Evolutionary conservation across 1,284 basidiomycete species (phyloP).

Genomic region (Leccinum subfulvum): DNA sequence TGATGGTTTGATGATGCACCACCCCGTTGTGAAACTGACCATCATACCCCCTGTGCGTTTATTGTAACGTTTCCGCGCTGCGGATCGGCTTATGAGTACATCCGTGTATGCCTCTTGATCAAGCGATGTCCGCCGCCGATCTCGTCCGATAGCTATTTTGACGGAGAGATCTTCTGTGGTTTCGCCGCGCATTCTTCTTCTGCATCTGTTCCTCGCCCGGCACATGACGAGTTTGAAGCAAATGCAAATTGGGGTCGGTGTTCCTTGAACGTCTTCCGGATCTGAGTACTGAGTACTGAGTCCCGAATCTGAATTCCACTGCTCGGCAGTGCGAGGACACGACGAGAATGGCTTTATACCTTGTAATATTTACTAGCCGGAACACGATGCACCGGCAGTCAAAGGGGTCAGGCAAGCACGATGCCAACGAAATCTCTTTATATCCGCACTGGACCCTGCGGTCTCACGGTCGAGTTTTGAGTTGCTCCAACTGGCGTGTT

Average conservation of each 20-base stretch:
- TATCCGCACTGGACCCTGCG: constrained; percentile 8
- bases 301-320: background rate
- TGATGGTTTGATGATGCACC: background rate
- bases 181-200: background rate
- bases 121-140: constrained; percentile 25
- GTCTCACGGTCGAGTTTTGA: constrained; percentile 13
- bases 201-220: background rate
- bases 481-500: background rate
- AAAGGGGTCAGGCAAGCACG: constrained; percentile 9
- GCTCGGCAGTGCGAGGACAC: background rate
- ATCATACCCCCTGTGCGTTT: constrained; percentile 1
- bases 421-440: constrained; percentile 5
- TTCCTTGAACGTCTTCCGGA: background rate
- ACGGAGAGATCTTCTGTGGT: background rate
- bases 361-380: constrained; percentile 3
- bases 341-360: constrained; percentile 3
- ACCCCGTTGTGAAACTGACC: constrained; percentile 8
- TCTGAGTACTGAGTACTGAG: no score
- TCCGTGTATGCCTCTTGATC: background rate
- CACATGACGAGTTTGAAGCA: background rate
- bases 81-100: constrained; percentile 3
- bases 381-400: background rate
- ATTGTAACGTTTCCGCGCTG: constrained; percentile 11
- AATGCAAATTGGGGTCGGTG: background rate
- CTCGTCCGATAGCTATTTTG: background rate